A percentile compares a stretch with the other conserved stretches of the same genome.
Conservation (phyloP, 176 grass and related monocot genomes). For the Carex kokanica region DNA sequence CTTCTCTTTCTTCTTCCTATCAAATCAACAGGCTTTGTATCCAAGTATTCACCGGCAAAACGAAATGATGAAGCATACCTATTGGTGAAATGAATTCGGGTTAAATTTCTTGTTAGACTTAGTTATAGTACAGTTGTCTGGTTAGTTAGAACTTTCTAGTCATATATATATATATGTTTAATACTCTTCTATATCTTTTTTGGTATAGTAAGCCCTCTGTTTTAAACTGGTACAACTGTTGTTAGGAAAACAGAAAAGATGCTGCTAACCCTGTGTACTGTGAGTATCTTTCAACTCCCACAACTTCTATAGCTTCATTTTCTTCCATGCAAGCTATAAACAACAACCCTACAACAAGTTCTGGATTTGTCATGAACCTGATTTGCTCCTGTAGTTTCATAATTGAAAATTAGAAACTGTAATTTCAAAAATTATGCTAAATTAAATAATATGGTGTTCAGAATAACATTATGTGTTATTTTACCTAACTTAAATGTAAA, state of each 20-base stretch:
- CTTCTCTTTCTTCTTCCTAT: slow-evolving; percentile 32
- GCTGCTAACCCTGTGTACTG: slow-evolving; percentile 72
- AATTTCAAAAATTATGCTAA: neutral
- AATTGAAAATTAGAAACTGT: neutral
- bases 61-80: slow-evolving; percentile 30
- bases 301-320: slow-evolving; percentile 92
- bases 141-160: neutral
- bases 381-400: slow-evolving; percentile 65
- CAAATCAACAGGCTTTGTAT: slow-evolving; percentile 36
- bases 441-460: too few relatives aligned
- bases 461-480: too few relatives aligned
- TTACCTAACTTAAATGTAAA: too few relatives aligned
- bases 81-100: neutral
- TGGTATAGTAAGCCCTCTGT: neutral
- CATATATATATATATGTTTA: neutral
- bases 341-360: slow-evolving; percentile 68
- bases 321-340: slow-evolving; percentile 75
- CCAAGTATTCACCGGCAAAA: slow-evolving; percentile 34
- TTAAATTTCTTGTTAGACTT: neutral
- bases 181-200: neutral
- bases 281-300: slow-evolving; percentile 74
- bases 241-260: neutral
- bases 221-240: neutral
- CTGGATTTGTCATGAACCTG: slow-evolving; percentile 79
- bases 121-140: neutral